A percentile compares a stretch with the other conserved stretches of the same genome.
These are phyloP conservation scores for Fusarium beomiforme DNA, from an alignment of 2,329 filamentous ascomycete genomes.

Conservation along the genomic window DNA sequence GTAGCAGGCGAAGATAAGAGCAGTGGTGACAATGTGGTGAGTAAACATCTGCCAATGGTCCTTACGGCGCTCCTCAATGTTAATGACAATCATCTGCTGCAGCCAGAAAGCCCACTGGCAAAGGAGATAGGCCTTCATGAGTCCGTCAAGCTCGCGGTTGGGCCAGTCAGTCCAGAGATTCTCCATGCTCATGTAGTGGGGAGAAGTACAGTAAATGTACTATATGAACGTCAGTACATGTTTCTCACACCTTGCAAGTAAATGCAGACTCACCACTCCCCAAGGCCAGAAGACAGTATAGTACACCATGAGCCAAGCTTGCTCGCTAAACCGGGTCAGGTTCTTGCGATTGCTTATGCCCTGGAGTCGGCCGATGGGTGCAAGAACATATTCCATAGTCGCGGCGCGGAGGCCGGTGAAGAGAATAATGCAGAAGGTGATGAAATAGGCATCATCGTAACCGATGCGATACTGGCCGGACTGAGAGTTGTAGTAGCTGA, in stretches of 20 bases:
- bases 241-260: not conserved
- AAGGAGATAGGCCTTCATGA: slow-evolving; percentile 90
- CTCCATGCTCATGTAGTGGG: slow-evolving; percentile 79
- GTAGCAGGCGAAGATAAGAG: slow-evolving; percentile 84
- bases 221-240: slow-evolving; percentile 49
- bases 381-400: slow-evolving; percentile 86
- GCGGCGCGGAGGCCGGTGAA: slow-evolving; percentile 88
- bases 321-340: slow-evolving; percentile 87
- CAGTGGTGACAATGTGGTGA: slow-evolving; percentile 90
- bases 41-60: slow-evolving; percentile 96
- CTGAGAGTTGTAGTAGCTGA: slow-evolving; percentile 81
- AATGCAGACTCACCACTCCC: slow-evolving; percentile 73
- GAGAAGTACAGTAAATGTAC: slow-evolving; percentile 83
- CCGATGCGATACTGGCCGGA: slow-evolving; percentile 80
- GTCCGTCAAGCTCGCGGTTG: slow-evolving; percentile 74
- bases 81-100: slow-evolving; percentile 92
- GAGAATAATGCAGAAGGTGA: slow-evolving; percentile 81
- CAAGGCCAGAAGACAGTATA: slow-evolving; percentile 83
- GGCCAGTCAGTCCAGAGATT: slow-evolving; percentile 91
- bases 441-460: slow-evolving; percentile 81
- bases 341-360: slow-evolving; percentile 83
- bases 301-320: slow-evolving; percentile 91
- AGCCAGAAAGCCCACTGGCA: slow-evolving; percentile 93
- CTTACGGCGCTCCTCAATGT: slow-evolving; percentile 93
- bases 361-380: slow-evolving; percentile 76